Evolutionary conservation across 305 asterid species (phyloP).

Genomic region (Coffea humblotiana): DNA sequence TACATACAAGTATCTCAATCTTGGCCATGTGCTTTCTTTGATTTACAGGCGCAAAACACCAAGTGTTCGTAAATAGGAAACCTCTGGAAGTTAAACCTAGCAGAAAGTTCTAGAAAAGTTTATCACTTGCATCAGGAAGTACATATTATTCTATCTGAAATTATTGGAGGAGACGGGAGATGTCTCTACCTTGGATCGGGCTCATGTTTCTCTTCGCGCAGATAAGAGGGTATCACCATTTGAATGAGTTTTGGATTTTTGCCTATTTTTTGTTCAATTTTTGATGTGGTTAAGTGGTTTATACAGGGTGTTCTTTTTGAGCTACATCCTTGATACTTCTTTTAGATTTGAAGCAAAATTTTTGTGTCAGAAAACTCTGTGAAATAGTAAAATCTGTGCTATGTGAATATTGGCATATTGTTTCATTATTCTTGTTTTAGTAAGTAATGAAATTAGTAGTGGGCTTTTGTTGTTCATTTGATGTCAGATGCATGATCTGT

Average conservation of each 20-base stretch:
- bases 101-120: conserved; percentile 98
- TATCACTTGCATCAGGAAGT: conserved; percentile 96
- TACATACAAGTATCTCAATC: conserved; percentile 2
- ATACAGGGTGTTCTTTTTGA: neutral
- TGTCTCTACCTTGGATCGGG: conserved; percentile 83
- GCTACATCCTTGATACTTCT: neutral
- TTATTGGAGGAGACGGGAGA: conserved; percentile 93
- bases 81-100: conserved; percentile 85
- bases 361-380: neutral
- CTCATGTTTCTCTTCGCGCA: conserved; percentile 74
- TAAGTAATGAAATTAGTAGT: neutral
- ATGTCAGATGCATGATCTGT: neutral
- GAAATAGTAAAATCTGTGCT: neutral
- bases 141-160: conserved; percentile 76
- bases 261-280: neutral
- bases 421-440: neutral
- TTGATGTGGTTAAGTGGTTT: neutral
- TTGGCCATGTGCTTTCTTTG: conserved; percentile 21
- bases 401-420: neutral
- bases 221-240: conserved; percentile 82
- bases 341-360: neutral
- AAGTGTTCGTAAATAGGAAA: conserved; percentile 74
- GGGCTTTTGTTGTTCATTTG: neutral
- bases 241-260: conserved; percentile 6
- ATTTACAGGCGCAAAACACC: conserved; percentile 77